Evolutionary conservation across 768 basidiomycete species (phyloP).

Genomic region (Asterophora parasitica): DNA sequence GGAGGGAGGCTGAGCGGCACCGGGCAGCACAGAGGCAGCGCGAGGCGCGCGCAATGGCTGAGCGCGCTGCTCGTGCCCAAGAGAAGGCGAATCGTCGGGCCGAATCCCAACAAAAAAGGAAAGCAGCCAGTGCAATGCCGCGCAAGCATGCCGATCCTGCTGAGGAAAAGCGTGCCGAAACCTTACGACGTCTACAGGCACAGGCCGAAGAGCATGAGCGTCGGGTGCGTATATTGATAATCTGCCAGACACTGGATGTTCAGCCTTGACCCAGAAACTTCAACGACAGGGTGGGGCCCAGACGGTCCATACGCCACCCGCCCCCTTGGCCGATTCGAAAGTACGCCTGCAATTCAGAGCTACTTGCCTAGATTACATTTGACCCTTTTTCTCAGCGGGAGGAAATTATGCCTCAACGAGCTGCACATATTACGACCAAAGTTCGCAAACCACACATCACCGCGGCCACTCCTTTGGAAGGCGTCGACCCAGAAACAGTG

Average conservation of each 20-base stretch:
- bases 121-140: conserved; percentile 2
- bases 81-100: conserved; percentile 2
- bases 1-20: not conserved
- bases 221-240: conserved; percentile 10
- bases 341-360: not conserved
- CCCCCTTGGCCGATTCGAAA: conserved; percentile 7
- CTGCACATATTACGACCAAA: conserved; percentile 36
- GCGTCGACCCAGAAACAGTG: too few species aligned
- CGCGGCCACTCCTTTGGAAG: too few species aligned
- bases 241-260: not conserved
- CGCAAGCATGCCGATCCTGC: conserved; percentile 4
- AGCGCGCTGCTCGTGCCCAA: conserved; percentile 5
- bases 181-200: conserved; percentile 18
- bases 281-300: conserved; percentile 3
- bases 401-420: conserved; percentile 22
- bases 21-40: conserved; percentile 13
- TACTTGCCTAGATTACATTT: too few species aligned
- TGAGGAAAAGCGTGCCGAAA: conserved; percentile 19
- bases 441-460: conserved; percentile 22
- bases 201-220: conserved; percentile 22
- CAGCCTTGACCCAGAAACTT: not conserved
- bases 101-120: not conserved
- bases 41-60: conserved; percentile 4
- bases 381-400: conserved; percentile 16
- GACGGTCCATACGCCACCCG: conserved; percentile 1